Conservation (phyloP, 495 filamentous ascomycete species). For the Xylaria scruposa region DNA sequence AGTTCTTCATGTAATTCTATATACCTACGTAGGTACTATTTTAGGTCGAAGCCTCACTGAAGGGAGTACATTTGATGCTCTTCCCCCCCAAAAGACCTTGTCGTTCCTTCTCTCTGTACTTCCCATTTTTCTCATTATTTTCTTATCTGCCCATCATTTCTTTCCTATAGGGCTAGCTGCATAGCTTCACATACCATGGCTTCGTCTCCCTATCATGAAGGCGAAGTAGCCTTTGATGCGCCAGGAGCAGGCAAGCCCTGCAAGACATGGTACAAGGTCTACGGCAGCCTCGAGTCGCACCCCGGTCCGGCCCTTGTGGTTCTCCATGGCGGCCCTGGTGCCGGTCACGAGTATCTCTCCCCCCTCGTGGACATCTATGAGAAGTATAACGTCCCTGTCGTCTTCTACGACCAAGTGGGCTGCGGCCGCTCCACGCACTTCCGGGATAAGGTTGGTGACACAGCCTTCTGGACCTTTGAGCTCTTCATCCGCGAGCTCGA, state of each 20-base stretch:
- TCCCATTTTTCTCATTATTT: no score
- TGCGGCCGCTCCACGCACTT: constrained; percentile 58
- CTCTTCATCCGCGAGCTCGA: constrained; percentile 60
- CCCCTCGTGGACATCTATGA: constrained; percentile 46
- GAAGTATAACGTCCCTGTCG: constrained; percentile 50
- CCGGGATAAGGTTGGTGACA: constrained; percentile 45
- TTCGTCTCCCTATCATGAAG: constrained; percentile 23
- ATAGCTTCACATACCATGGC: no score
- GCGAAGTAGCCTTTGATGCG: constrained; percentile 43
- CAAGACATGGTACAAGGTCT: constrained; percentile 55
- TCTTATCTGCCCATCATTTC: no score
- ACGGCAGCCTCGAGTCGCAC: constrained; percentile 40
- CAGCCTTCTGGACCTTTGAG: constrained; percentile 51
- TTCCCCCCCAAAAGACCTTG: no score
- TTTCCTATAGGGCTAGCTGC: no score
- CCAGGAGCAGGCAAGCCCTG: constrained; percentile 49
- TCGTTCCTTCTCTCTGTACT: no score
- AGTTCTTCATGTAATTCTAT: no score
- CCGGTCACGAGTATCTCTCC: constrained; percentile 52
- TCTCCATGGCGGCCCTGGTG: constrained; percentile 58
- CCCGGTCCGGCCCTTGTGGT: constrained; percentile 18
- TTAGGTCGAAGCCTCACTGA: no score
- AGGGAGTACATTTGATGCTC: no score
- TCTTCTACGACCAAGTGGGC: constrained; percentile 64
- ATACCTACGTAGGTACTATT: no score